Conservation (phyloP, 2,329 filamentous ascomycete genomes). For the Aspergillus terreus region DNA sequence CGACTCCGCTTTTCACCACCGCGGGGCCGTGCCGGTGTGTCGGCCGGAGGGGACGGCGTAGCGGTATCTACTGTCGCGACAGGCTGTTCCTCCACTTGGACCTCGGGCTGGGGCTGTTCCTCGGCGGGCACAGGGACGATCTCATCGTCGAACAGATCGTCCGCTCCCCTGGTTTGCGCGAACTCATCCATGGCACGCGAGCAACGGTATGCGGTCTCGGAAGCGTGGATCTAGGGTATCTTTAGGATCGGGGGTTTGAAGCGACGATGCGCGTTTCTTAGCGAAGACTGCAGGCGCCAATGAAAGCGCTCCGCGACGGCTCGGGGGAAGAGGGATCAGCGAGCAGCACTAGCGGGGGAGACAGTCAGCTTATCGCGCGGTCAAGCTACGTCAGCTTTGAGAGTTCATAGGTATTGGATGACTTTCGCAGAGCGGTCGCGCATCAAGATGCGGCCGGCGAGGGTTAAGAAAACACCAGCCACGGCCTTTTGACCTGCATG, state of each 20-base stretch:
- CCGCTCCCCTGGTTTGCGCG: conserved; percentile 47
- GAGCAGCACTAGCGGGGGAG: conserved; percentile 7
- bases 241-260: conserved; percentile 9
- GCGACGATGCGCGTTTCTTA: conserved; percentile 15
- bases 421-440: too few relatives aligned
- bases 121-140: conserved; percentile 43
- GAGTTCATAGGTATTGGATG: too few relatives aligned
- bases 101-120: conserved; percentile 20
- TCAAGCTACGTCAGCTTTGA: not conserved
- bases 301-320: conserved; percentile 20
- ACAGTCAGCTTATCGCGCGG: conserved; percentile 2
- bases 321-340: conserved; percentile 5
- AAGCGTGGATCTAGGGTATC: conserved; percentile 3
- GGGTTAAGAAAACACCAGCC: too few relatives aligned
- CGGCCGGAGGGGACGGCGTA: conserved; percentile 15
- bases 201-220: conserved; percentile 6
- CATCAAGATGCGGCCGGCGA: too few relatives aligned
- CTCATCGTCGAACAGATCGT: conserved; percentile 51
- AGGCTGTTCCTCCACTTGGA: conserved; percentile 12
- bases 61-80: conserved; percentile 9
- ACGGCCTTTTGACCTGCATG: too few relatives aligned
- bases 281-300: conserved; percentile 17
- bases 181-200: conserved; percentile 42
- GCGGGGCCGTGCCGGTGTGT: conserved; percentile 25
- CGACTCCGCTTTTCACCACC: conserved; percentile 30